phyloP scores from a whole-genome alignment of 2,329 filamentous ascomycete genomes.

The Sporothrix pallida region DNA sequence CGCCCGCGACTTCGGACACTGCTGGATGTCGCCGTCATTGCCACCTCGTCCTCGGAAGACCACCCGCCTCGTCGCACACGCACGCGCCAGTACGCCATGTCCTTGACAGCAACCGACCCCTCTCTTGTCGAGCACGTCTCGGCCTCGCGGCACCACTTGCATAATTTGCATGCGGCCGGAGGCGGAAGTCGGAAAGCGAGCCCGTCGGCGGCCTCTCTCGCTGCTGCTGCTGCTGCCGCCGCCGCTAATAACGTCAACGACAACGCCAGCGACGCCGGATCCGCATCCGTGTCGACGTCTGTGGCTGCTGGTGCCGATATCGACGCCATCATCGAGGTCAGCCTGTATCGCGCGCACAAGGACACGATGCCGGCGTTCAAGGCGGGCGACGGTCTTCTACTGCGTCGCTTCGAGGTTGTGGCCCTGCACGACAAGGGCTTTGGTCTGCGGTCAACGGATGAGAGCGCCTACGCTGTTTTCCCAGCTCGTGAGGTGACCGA shows the following conservation, averaged over 20 bases:
- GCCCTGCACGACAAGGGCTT: constrained; percentile 61
- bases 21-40: constrained; percentile 62
- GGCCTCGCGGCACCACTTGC: constrained; percentile 22
- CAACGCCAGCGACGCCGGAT: neutral
- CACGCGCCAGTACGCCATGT: constrained; percentile 63
- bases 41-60: constrained; percentile 49
- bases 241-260: neutral
- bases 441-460: constrained; percentile 60
- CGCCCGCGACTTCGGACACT: constrained; percentile 56
- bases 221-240: neutral
- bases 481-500: constrained; percentile 44
- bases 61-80: constrained; percentile 59
- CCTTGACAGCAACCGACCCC: constrained; percentile 63
- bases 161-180: constrained; percentile 45
- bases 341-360: constrained; percentile 64
- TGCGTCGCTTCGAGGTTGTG: constrained; percentile 61
- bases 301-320: constrained; percentile 46
- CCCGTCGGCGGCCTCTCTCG: neutral
- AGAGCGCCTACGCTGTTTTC: constrained; percentile 67
- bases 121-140: constrained; percentile 30
- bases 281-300: neutral
- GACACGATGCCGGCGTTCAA: constrained; percentile 61
- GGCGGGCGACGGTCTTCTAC: constrained; percentile 63
- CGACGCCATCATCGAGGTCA: constrained; percentile 57
- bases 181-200: neutral